Evolutionary conservation across 352 stramenopile species (phyloP).

Genomic region (Albugo candida): DNA sequence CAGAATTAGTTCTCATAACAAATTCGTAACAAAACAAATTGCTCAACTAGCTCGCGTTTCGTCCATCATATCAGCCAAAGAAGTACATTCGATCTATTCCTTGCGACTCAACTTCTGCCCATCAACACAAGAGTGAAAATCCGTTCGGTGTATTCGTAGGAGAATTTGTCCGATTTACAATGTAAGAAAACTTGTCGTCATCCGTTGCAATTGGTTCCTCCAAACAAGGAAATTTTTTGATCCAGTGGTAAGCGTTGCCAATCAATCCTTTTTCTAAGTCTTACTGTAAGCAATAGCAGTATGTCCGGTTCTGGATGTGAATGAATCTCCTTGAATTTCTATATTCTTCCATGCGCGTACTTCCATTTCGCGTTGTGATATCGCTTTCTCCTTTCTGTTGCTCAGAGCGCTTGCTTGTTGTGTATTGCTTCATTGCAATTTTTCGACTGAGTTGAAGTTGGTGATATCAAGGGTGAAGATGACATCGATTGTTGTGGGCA

Average conservation of each 20-base stretch:
- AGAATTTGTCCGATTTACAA: conserved; percentile 25
- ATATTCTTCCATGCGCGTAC: conserved; percentile 62
- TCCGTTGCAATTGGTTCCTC: conserved; percentile 54
- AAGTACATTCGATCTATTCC: conserved; percentile 70
- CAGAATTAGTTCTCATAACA: conserved; percentile 12
- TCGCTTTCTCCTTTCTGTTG: too few species aligned
- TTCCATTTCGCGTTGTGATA: conserved; percentile 17
- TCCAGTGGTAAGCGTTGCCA: background rate
- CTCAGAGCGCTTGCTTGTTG: too few species aligned
- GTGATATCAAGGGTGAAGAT: too few species aligned
- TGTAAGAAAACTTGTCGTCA: conserved; percentile 74
- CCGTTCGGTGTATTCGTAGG: background rate
- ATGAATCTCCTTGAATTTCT: conserved; percentile 48
- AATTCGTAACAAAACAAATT: conserved; percentile 80
- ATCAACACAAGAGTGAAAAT: conserved; percentile 7
- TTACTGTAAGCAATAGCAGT: conserved; percentile 60
- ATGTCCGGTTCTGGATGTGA: conserved; percentile 70
- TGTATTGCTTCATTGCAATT: too few species aligned
- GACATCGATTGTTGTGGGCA: too few species aligned
- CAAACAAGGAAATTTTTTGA: conserved; percentile 57
- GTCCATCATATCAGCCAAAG: conserved; percentile 78
- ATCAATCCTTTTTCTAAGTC: background rate
- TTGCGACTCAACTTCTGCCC: conserved; percentile 51
- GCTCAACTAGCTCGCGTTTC: conserved; percentile 80
- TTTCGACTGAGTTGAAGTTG: too few species aligned